Percentiles rank a stretch among this genome's conserved stretches.
Conservation (phyloP, 2,329 filamentous ascomycete genomes). For the Aspergillus sp. region DNA sequence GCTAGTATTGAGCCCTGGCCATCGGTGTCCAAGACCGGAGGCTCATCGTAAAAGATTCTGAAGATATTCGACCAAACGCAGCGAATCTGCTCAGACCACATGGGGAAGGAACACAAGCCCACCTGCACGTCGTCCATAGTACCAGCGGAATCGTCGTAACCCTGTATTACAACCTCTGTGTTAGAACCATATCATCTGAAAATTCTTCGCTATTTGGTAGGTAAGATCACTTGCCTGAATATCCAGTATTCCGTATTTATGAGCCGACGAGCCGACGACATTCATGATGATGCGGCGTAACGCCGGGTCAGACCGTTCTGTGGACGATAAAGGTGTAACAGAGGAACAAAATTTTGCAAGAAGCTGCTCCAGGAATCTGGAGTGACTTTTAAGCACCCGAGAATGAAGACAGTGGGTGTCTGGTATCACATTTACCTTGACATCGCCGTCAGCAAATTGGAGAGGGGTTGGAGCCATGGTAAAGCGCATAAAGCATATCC, state of each 20-base stretch:
- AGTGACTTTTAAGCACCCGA: conserved; percentile 1
- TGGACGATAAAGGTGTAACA: background rate
- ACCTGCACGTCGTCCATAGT: background rate
- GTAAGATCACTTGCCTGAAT: conserved; percentile 1
- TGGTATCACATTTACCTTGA: conserved; percentile 37
- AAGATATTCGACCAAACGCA: conserved; percentile 15
- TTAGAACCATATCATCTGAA: background rate
- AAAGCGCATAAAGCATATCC: background rate
- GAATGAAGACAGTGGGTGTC: conserved; percentile 43
- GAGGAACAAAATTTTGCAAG: background rate
- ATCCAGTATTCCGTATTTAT: conserved; percentile 13
- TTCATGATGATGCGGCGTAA: background rate
- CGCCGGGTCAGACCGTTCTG: background rate
- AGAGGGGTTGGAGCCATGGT: conserved; percentile 28
- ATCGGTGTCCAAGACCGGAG: conserved; percentile 2
- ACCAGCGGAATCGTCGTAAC: background rate
- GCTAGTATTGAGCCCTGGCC: background rate
- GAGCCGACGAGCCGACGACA: conserved; percentile 6
- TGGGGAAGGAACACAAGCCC: background rate
- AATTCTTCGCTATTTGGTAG: background rate
- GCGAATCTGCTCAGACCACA: conserved; percentile 11
- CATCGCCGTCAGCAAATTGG: conserved; percentile 40
- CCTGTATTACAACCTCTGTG: background rate
- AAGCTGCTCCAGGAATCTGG: conserved; percentile 2
- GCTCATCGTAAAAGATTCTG: conserved; percentile 11